These are phyloP conservation scores for Mycena kentingensis DNA, from an alignment of 768 basidiomycete genomes.

Conservation along the genomic window DNA sequence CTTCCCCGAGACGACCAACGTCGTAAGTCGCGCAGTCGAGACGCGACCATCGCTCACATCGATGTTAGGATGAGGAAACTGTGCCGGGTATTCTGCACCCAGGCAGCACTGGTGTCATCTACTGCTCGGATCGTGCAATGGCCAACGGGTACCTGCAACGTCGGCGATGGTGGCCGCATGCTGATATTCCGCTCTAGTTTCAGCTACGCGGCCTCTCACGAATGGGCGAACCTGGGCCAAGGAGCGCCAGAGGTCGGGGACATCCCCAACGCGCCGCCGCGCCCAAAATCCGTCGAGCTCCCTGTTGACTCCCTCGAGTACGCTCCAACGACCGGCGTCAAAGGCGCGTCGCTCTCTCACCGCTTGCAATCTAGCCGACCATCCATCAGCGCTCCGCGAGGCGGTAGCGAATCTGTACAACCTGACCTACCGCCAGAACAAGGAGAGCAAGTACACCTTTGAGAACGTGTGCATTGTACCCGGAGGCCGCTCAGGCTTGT, in stretches of 20 bases:
- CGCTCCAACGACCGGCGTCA: slow-evolving; percentile 91
- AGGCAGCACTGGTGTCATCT: slow-evolving; percentile 65
- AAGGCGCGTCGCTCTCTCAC: slow-evolving; percentile 49
- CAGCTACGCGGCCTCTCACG: slow-evolving; percentile 71
- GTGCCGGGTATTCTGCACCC: slow-evolving; percentile 87
- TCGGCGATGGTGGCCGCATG: not conserved
- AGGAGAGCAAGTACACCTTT: slow-evolving; percentile 80
- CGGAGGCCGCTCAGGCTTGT: slow-evolving; percentile 87
- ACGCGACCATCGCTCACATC: not conserved
- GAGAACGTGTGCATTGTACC: slow-evolving; percentile 97
- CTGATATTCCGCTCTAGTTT: slow-evolving; percentile 39
- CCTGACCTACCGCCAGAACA: slow-evolving; percentile 79
- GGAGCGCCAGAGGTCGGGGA: slow-evolving; percentile 88
- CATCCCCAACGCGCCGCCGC: slow-evolving; percentile 71
- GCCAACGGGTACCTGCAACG: slow-evolving; percentile 66
- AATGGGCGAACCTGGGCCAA: slow-evolving; percentile 91
- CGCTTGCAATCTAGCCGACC: slow-evolving; percentile 9
- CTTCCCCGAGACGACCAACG: slow-evolving; percentile 70
- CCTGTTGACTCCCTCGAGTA: slow-evolving; percentile 81
- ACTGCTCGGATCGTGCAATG: slow-evolving; percentile 93
- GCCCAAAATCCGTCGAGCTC: slow-evolving; percentile 65
- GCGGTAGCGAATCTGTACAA: slow-evolving; percentile 93
- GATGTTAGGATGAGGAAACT: slow-evolving; percentile 80
- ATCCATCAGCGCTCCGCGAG: slow-evolving; percentile 66
- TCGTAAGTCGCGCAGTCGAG: slow-evolving; percentile 42